Percentiles rank a stretch among this genome's conserved stretches.
phyloP scores from a whole-genome alignment of 768 basidiomycete genomes.

The Hericium erinaceus region DNA sequence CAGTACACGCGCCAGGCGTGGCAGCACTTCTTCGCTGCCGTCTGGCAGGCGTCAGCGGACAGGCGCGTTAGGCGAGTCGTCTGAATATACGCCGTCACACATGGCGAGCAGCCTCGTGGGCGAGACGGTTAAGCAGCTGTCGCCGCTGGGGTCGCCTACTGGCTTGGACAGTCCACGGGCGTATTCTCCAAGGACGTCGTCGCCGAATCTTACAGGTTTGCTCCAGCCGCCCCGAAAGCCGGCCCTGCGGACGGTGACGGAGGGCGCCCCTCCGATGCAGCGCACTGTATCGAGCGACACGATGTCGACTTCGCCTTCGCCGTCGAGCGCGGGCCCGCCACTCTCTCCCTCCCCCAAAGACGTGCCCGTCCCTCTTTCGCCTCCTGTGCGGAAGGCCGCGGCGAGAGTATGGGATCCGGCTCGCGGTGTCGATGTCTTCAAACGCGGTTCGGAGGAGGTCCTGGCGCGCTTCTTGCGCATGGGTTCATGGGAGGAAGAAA shows the following conservation, averaged over 20 bases:
- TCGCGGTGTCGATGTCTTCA: constrained; percentile 78
- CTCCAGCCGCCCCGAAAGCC: constrained; percentile 11
- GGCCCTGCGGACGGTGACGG: constrained; percentile 8
- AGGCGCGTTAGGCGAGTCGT: neutral
- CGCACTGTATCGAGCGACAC: constrained; percentile 39
- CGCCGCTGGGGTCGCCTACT: constrained; percentile 21
- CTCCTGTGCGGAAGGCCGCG: constrained; percentile 29
- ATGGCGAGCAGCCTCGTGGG: constrained; percentile 2
- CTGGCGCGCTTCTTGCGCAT: constrained; percentile 74
- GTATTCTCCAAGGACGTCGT: constrained; percentile 15
- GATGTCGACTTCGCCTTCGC: constrained; percentile 29
- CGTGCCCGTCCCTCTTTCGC: constrained; percentile 19
- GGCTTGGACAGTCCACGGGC: constrained; percentile 15
- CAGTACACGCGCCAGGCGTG: constrained; percentile 1
- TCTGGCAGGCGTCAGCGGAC: neutral
- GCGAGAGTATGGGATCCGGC: constrained; percentile 80
- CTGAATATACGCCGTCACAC: neutral
- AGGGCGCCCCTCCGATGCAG: constrained; percentile 19
- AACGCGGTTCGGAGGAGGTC: constrained; percentile 81
- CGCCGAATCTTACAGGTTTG: constrained; percentile 11
- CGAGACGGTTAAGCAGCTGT: constrained; percentile 19
- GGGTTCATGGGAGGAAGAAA: constrained; percentile 61
- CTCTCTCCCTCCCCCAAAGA: constrained; percentile 40
- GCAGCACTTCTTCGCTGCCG: constrained; percentile 1
- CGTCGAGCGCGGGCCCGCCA: constrained; percentile 44